phyloP scores from a whole-genome alignment of 2,329 filamentous ascomycete species.

The Fusarium sarcochroum region DNA sequence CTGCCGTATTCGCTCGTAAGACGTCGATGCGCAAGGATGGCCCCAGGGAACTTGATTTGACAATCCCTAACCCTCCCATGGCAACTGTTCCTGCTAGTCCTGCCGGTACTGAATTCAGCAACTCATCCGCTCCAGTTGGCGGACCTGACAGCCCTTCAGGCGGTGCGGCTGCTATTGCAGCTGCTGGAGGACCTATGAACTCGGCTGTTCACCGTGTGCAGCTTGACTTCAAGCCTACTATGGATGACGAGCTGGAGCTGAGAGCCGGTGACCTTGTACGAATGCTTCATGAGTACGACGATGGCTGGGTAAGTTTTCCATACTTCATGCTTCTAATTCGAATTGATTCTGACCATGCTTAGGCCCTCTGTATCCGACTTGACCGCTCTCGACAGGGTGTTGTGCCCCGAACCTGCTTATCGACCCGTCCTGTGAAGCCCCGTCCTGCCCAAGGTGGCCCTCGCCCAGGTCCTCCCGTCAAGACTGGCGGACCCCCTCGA shows the following conservation, averaged over 20 bases:
- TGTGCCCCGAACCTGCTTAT: conserved; percentile 92
- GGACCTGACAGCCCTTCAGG: conserved; percentile 58
- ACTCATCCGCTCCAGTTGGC: conserved; percentile 66
- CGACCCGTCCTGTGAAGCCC: conserved; percentile 90
- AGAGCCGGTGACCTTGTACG: conserved; percentile 86
- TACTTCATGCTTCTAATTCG: not conserved
- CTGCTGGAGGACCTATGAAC: conserved; percentile 70
- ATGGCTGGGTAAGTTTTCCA: conserved; percentile 85
- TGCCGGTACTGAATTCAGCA: conserved; percentile 73
- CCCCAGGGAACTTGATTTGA: conserved; percentile 68
- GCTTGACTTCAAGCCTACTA: conserved; percentile 91
- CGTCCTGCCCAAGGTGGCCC: conserved; percentile 70
- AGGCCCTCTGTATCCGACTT: conserved; percentile 92
- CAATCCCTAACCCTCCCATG: conserved; percentile 57
- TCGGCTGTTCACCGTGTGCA: conserved; percentile 90
- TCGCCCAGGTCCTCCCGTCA: conserved; percentile 67
- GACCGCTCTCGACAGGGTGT: conserved; percentile 95
- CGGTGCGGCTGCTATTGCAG: conserved; percentile 72
- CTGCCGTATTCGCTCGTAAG: conserved; percentile 63
- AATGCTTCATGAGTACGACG: conserved; percentile 95
- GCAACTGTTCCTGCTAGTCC: conserved; percentile 68
- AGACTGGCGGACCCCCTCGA: conserved; percentile 49
- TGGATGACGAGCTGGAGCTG: conserved; percentile 92
- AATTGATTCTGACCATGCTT: conserved; percentile 51
- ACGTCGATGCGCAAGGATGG: conserved; percentile 69